phyloP scores from a whole-genome alignment of 2,329 filamentous ascomycete genomes.

The Pleoardoris graminearum region DNA sequence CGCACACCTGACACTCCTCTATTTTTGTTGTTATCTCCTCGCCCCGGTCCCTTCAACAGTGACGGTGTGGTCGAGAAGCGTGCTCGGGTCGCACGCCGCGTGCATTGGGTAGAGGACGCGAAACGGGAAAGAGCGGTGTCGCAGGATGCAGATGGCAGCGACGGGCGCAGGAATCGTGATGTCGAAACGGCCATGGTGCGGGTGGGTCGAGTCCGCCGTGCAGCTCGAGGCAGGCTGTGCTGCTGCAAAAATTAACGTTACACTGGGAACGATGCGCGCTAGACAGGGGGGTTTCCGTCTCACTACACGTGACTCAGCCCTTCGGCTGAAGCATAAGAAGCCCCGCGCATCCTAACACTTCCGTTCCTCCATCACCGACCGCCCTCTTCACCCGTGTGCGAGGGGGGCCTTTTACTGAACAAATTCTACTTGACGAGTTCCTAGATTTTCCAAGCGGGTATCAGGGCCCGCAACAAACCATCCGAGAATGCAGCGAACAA shows the following conservation, averaged over 20 bases:
- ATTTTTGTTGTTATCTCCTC: slow-evolving; percentile 73
- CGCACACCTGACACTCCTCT: slow-evolving; percentile 83
- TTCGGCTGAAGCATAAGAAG: slow-evolving; percentile 20
- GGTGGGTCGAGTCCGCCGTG: slow-evolving; percentile 18
- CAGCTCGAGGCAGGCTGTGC: slow-evolving; percentile 18
- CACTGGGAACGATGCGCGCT: slow-evolving; percentile 1
- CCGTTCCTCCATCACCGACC: slow-evolving; percentile 27
- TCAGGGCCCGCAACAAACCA: slow-evolving; percentile 37
- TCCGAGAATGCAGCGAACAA: slow-evolving; percentile 37
- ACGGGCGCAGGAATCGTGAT: slow-evolving; percentile 32
- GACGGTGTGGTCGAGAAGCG: slow-evolving; percentile 56
- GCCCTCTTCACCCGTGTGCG: slow-evolving; percentile 41
- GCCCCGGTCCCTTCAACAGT: slow-evolving; percentile 47
- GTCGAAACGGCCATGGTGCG: slow-evolving; percentile 36
- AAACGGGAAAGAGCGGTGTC: slow-evolving; percentile 34
- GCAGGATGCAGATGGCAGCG: slow-evolving; percentile 18
- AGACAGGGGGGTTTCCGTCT: slow-evolving; percentile 7
- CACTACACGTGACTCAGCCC: slow-evolving; percentile 8
- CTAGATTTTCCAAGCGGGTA: slow-evolving; percentile 43
- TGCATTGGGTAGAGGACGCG: slow-evolving; percentile 28
- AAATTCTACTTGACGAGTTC: slow-evolving; percentile 45
- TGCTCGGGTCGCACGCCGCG: slow-evolving; percentile 50
- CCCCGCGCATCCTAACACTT: slow-evolving; percentile 18
- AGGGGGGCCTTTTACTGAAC: slow-evolving; percentile 38
- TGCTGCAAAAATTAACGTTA: slow-evolving; percentile 21